Evolutionary conservation across 2,329 filamentous ascomycete species (phyloP).

Genomic region (Chrysoporthe puriensis): DNA sequence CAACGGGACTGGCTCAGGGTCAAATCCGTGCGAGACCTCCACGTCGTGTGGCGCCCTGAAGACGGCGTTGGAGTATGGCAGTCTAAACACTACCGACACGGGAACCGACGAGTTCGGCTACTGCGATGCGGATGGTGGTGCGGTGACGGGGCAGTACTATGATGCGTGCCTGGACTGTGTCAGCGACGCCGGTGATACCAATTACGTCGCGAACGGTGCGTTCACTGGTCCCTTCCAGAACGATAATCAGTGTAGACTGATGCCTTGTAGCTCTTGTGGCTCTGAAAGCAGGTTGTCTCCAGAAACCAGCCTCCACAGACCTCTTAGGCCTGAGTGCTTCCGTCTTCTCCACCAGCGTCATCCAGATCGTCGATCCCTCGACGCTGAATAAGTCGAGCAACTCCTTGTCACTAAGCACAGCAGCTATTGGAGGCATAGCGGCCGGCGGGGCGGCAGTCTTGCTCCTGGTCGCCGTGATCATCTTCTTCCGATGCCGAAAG

Average conservation of each 20-base stretch:
- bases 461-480: conserved; percentile 42
- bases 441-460: conserved; percentile 45
- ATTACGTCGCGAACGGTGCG: conserved; percentile 56
- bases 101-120: conserved; percentile 19
- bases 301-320: conserved; percentile 45
- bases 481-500: conserved; percentile 52
- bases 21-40: conserved; percentile 54
- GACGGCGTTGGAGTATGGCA: conserved; percentile 44
- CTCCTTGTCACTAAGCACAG: conserved; percentile 14
- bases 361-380: conserved; percentile 29
- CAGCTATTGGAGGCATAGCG: conserved; percentile 48
- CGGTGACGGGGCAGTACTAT: conserved; percentile 40
- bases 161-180: conserved; percentile 52
- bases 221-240: neutral
- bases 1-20: conserved; percentile 48
- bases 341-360: conserved; percentile 44
- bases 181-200: conserved; percentile 44
- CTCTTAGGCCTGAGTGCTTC: conserved; percentile 48
- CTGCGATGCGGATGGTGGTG: conserved; percentile 40
- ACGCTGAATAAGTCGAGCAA: neutral
- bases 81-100: conserved; percentile 29
- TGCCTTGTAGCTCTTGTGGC: conserved; percentile 50
- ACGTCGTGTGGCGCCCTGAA: conserved; percentile 54
- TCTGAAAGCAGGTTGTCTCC: conserved; percentile 54
- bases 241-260: conserved; percentile 1